A percentile compares a stretch with the other conserved stretches of the same genome.
These are phyloP conservation scores for Botryotinia narcissicola DNA, from an alignment of 2,329 filamentous ascomycete species.

Conservation along the genomic window DNA sequence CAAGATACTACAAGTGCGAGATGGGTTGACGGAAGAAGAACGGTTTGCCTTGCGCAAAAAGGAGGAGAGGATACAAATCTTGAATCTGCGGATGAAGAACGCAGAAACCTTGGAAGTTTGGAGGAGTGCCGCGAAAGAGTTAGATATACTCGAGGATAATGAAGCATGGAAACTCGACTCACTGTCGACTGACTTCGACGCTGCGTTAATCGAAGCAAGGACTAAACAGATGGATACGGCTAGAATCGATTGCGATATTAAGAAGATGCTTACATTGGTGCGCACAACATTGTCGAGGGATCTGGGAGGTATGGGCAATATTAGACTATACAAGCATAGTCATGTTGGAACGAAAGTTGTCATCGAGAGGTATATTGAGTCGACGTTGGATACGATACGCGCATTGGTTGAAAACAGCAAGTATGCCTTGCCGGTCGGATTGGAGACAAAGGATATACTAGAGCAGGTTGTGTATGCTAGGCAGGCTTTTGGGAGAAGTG, in stretches of 20 bases:
- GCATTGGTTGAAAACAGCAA: slow-evolving; percentile 63
- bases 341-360: slow-evolving; percentile 83
- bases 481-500: slow-evolving; percentile 65
- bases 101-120: slow-evolving; percentile 69
- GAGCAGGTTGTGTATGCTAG: slow-evolving; percentile 59
- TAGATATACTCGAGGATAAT: slow-evolving; percentile 78
- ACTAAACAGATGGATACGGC: slow-evolving; percentile 73
- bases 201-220: slow-evolving; percentile 65
- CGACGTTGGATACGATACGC: slow-evolving; percentile 71
- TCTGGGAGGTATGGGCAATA: slow-evolving; percentile 81
- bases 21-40: slow-evolving; percentile 44
- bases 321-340: slow-evolving; percentile 77
- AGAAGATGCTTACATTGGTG: slow-evolving; percentile 74
- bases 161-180: slow-evolving; percentile 75
- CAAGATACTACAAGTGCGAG: slow-evolving; percentile 31
- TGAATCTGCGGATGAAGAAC: slow-evolving; percentile 64
- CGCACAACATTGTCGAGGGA: slow-evolving; percentile 78
- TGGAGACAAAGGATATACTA: slow-evolving; percentile 54
- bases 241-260: slow-evolving; percentile 66
- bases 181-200: slow-evolving; percentile 53
- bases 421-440: slow-evolving; percentile 47
- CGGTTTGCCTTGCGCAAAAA: slow-evolving; percentile 46
- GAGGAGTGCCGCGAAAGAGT: slow-evolving; percentile 69
- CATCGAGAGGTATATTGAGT: slow-evolving; percentile 84
- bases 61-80: slow-evolving; percentile 61